Base-by-base conservation (phyloP, 2,329 filamentous ascomycete genomes). In the Sphaceloma murrayae region DNA sequence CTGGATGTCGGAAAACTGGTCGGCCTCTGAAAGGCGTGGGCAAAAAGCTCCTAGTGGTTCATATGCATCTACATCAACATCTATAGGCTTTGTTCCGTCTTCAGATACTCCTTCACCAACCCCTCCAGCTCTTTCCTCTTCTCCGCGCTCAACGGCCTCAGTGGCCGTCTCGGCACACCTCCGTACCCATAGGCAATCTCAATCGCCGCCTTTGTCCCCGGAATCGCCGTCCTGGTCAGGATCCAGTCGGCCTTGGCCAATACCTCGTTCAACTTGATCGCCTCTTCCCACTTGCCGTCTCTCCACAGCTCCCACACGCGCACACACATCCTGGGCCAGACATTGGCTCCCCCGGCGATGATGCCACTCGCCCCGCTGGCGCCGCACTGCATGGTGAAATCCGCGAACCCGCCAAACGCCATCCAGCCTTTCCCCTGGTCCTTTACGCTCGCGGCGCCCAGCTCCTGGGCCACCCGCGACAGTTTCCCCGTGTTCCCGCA, bases 401-500 rank as follows among this genome's bases (percentile, higher is more conserved):
- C 86, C 58, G 82, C 85, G 61, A 91, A 85, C 52, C 85, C 86
- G 34, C 85, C 85, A 58, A 91, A 87, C 14, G 85, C 85, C 75
- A 91, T 82, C 69, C 88, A 93, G 5, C 64, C 66, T 11, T 61
- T 64, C 26, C 64, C 64, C 26, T 58, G 50, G 46, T 57, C 59
- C 53, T 63, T 64, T 42, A 81, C 77, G 0, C 80, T 86, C 62
- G 78, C 77, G 46, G 85, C 84, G 54, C 82, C 68, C 36, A 80
- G 77, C 34, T 78, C 84, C 10, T 74, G 65, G 5, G 85, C 85
- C 3, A 94, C 84, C 22, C 86, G 79, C 9, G 85, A 89, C 52
- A 93, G 73, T 67, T 93, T 94, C 51, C 86, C 86, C 1, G 85
- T 91, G 69, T 85, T 91, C 52, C 84, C 86, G 61, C 85, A 93